phyloP scores from a whole-genome alignment of 306 rosid genomes.

The Hippophae gyantsensis region DNA sequence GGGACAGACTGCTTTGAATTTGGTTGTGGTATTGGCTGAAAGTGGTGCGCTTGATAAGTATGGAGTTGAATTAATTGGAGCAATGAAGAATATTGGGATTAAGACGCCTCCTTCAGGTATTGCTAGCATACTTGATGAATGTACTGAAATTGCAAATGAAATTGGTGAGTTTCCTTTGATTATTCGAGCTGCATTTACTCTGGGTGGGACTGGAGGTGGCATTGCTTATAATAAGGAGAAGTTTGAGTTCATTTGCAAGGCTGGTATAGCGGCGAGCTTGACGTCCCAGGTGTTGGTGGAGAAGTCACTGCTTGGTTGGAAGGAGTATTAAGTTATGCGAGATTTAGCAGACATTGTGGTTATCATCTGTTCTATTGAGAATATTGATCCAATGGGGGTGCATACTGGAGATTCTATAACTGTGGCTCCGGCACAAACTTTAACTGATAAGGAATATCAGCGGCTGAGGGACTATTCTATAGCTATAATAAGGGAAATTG shows the following conservation, averaged over 20 bases:
- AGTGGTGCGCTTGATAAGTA: conserved; percentile 65
- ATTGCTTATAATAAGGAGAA: conserved; percentile 83
- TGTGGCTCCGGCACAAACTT: conserved; percentile 91
- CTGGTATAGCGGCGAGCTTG: conserved; percentile 78
- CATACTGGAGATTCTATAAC: conserved; percentile 96
- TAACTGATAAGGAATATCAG: conserved; percentile 95
- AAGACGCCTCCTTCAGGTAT: conserved; percentile 81
- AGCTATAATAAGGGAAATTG: conserved; percentile 65
- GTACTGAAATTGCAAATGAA: conserved; percentile 39
- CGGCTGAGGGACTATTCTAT: conserved; percentile 67
- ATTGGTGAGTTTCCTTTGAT: conserved; percentile 79
- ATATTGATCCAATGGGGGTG: conserved; percentile 96
- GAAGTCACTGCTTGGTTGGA: conserved; percentile 92
- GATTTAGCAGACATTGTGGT: conserved; percentile 96
- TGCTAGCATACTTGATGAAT: conserved; percentile 50
- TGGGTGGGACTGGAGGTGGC: conserved; percentile 95
- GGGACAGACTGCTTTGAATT: conserved; percentile 86
- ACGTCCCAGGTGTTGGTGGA: conserved; percentile 81
- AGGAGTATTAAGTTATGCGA: conserved; percentile 97
- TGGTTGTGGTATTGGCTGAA: conserved; percentile 73
- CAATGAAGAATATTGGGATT: conserved; percentile 78
- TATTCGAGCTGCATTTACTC: conserved; percentile 72
- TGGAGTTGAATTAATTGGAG: conserved; percentile 79
- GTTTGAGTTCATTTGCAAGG: conserved; percentile 74
- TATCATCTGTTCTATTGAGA: conserved; percentile 93